These are phyloP conservation scores for Podospora australis DNA, from an alignment of 495 filamentous ascomycete species.

Conservation along the genomic window DNA sequence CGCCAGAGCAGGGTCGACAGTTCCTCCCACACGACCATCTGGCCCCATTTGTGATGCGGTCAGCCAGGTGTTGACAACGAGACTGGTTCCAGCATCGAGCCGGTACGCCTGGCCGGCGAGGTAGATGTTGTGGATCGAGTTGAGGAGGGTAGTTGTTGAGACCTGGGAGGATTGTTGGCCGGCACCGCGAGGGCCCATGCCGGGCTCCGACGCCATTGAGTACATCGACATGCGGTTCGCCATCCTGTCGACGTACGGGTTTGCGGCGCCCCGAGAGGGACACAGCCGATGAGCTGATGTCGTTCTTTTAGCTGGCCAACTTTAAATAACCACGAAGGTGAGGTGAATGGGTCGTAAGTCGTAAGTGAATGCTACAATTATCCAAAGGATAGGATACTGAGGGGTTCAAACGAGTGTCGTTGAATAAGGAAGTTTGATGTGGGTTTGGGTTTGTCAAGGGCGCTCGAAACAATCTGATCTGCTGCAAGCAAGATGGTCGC, in stretches of 20 bases:
- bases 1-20: slow-evolving; percentile 72
- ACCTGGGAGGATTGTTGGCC: slow-evolving; percentile 70
- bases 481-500: too few species aligned
- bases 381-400: background rate
- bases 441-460: background rate
- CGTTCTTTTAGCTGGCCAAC: background rate
- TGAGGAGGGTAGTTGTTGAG: slow-evolving; percentile 86
- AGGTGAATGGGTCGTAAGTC: too few species aligned
- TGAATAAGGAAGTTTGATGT: slow-evolving; percentile 1
- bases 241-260: slow-evolving; percentile 51
- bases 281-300: slow-evolving; percentile 17
- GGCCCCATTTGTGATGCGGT: slow-evolving; percentile 61
- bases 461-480: background rate
- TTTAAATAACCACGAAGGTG: too few species aligned
- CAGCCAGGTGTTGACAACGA: slow-evolving; percentile 94
- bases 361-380: too few species aligned
- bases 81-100: slow-evolving; percentile 83
- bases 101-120: slow-evolving; percentile 71
- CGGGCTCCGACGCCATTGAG: slow-evolving; percentile 61
- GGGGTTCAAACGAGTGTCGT: slow-evolving; percentile 11
- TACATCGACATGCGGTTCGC: slow-evolving; percentile 75
- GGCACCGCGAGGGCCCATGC: slow-evolving; percentile 49
- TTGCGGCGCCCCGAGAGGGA: slow-evolving; percentile 24
- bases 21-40: slow-evolving; percentile 64
- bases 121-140: slow-evolving; percentile 85